Evolutionary conservation across 331 rosid species (phyloP).

Genomic region (Malus hybrid): DNA sequence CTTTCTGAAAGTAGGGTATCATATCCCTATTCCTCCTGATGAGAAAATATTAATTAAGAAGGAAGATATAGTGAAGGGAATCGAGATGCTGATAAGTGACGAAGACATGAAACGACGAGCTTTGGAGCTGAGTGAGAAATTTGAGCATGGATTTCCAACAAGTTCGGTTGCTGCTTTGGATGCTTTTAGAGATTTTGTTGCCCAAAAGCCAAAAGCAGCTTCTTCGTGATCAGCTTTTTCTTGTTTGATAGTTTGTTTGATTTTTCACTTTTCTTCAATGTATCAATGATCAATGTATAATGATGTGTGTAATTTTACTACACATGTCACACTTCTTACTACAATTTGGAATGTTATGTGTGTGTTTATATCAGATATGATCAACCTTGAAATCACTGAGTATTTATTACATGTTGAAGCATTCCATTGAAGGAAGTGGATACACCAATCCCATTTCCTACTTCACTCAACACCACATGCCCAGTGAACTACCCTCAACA

Average conservation of each 20-base stretch:
- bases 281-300: background rate
- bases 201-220: background rate
- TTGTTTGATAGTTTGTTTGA: too few relatives aligned
- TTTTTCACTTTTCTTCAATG: background rate
- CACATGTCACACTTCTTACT: too few relatives aligned
- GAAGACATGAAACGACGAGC: conserved; percentile 29
- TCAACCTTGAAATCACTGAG: too few relatives aligned
- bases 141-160: conserved; percentile 41
- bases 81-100: conserved; percentile 36
- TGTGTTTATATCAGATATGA: too few relatives aligned
- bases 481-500: too few relatives aligned
- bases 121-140: conserved; percentile 12
- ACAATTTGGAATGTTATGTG: too few relatives aligned
- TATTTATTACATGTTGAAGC: too few relatives aligned
- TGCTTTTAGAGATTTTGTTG: conserved; percentile 27
- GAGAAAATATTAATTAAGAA: conserved; percentile 17
- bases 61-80: conserved; percentile 34
- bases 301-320: too few relatives aligned
- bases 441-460: too few relatives aligned
- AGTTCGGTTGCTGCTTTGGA: conserved; percentile 43
- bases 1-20: conserved; percentile 42
- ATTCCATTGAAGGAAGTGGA: too few relatives aligned
- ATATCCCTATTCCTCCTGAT: conserved; percentile 25
- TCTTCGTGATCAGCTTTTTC: background rate
- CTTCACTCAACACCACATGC: too few relatives aligned